Conservation (phyloP, 2,329 filamentous ascomycete species). For the Aschersonia sp. region DNA sequence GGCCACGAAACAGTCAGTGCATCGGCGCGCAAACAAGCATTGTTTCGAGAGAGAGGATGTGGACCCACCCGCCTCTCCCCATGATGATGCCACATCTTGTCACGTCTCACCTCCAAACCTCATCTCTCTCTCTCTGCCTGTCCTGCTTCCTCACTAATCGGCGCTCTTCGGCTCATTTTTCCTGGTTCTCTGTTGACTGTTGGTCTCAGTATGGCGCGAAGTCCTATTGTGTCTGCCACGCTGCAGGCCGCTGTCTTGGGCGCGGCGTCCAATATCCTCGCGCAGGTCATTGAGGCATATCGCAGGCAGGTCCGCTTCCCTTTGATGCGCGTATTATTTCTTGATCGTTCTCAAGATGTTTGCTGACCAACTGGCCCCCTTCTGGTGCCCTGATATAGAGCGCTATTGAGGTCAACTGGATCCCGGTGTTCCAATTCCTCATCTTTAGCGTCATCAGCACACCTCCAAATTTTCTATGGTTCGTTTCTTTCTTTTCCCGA, state of each 20-base stretch:
- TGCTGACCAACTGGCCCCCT: neutral
- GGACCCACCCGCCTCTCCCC: too few relatives aligned
- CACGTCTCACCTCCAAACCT: neutral
- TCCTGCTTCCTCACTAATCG: neutral
- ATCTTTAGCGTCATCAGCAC: constrained; percentile 58
- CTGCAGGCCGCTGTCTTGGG: constrained; percentile 52
- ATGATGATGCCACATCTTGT: too few relatives aligned
- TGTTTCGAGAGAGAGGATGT: too few relatives aligned
- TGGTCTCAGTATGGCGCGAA: constrained; percentile 16
- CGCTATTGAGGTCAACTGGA: constrained; percentile 36
- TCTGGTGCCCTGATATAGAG: neutral
- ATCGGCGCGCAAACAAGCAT: too few relatives aligned
- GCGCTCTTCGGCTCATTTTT: neutral
- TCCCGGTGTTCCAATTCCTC: constrained; percentile 62
- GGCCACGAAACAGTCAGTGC: too few relatives aligned
- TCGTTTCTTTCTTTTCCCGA: constrained; percentile 10
- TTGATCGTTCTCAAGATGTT: too few relatives aligned
- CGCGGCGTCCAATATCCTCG: constrained; percentile 56
- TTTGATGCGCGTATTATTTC: too few relatives aligned
- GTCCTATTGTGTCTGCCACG: constrained; percentile 42
- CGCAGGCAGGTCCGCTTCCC: constrained; percentile 34
- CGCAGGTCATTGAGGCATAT: constrained; percentile 54
- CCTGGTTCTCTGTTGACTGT: too few relatives aligned
- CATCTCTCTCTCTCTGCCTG: neutral
- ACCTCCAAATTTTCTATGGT: constrained; percentile 77